Evolutionary conservation across 768 basidiomycete genomes (phyloP).

Genomic region (Saitozyma sp.): DNA sequence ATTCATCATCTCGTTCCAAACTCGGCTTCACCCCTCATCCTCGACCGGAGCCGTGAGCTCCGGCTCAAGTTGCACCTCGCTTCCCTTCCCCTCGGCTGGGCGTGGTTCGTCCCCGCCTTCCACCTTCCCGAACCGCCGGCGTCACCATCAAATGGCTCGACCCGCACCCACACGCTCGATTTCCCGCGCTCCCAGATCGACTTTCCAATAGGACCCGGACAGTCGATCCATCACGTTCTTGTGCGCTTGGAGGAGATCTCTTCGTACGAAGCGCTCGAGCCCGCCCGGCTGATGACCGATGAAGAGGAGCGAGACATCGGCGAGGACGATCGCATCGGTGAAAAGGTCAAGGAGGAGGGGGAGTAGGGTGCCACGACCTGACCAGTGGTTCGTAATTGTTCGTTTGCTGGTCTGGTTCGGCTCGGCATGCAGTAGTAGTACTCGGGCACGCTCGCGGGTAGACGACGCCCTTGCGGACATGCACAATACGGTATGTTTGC

Average conservation of each 20-base stretch:
- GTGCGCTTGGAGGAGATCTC: constrained; percentile 62
- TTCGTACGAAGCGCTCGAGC: constrained; percentile 20
- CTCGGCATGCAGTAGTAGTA: too few species aligned
- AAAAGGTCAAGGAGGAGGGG: constrained; percentile 34
- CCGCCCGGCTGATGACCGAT: constrained; percentile 31
- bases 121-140: constrained; percentile 65
- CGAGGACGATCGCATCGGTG: constrained; percentile 39
- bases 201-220: constrained; percentile 74
- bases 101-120: constrained; percentile 83
- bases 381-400: too few species aligned
- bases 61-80: constrained; percentile 37
- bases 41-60: constrained; percentile 26
- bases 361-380: constrained; percentile 7
- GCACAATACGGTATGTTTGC: too few species aligned
- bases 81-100: constrained; percentile 77
- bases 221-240: constrained; percentile 65
- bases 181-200: constrained; percentile 69
- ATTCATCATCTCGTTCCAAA: constrained; percentile 13
- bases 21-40: constrained; percentile 12
- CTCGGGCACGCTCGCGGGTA: too few species aligned
- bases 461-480: too few species aligned
- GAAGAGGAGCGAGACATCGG: constrained; percentile 45
- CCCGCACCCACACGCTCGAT: constrained; percentile 19
- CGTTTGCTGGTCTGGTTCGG: too few species aligned
- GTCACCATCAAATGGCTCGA: constrained; percentile 13